phyloP scores from a whole-genome alignment of 2,329 filamentous ascomycete genomes.

The Triangularia verruculosa region DNA sequence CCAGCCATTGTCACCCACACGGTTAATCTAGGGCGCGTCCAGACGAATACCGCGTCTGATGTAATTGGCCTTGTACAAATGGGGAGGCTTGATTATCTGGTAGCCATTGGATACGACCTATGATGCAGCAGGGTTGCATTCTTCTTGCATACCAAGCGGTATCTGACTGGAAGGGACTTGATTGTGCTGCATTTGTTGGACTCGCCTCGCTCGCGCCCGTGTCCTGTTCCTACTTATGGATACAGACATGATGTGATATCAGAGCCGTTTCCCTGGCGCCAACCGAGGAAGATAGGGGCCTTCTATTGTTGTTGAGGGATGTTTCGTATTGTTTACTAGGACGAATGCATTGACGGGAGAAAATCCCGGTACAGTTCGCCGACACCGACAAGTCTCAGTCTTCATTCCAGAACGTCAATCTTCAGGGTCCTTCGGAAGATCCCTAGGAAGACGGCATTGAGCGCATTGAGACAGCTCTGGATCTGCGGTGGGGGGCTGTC shows the following conservation, averaged over 20 bases:
- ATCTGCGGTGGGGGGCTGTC: conserved; percentile 14
- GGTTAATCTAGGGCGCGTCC: conserved; percentile 15
- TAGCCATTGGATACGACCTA: conserved; percentile 1
- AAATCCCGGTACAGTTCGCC: neutral
- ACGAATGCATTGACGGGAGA: conserved; percentile 3
- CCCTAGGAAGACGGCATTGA: conserved; percentile 10
- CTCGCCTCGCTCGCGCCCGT: neutral
- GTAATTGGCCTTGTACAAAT: conserved; percentile 20
- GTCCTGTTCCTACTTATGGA: neutral
- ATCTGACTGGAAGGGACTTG: conserved; percentile 3
- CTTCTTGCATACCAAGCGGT: conserved; percentile 7
- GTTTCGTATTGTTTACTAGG: conserved; percentile 16
- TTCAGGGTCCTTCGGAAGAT: conserved; percentile 15
- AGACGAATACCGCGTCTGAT: conserved; percentile 20
- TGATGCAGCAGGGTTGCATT: conserved; percentile 1
- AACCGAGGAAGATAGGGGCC: conserved; percentile 12
- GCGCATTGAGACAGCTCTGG: conserved; percentile 13
- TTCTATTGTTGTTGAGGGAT: neutral
- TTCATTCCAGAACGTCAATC: conserved; percentile 16
- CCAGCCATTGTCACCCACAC: conserved; percentile 19
- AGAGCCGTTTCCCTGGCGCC: conserved; percentile 18
- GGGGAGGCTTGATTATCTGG: conserved; percentile 10
- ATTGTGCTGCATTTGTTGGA: neutral
- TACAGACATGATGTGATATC: neutral
- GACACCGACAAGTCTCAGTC: conserved; percentile 11